These are phyloP conservation scores for Athelia sp. DNA, from an alignment of 1,284 basidiomycete species.

Conservation along the genomic window DNA sequence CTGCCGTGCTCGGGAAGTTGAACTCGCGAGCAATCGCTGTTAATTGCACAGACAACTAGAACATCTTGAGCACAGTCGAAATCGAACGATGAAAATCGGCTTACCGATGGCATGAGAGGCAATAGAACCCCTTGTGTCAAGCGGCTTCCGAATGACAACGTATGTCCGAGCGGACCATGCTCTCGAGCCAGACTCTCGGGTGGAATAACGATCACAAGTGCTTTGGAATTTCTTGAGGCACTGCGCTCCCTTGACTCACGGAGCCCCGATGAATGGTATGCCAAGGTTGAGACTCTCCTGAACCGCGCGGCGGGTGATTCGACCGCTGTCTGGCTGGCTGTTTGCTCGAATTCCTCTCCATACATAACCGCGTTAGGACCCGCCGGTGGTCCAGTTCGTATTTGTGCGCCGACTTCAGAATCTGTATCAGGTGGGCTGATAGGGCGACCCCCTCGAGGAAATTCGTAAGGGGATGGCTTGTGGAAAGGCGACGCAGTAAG, in stretches of 20 bases:
- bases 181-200: slow-evolving; percentile 53
- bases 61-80: not conserved
- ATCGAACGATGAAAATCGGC: slow-evolving; percentile 18
- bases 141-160: slow-evolving; percentile 49
- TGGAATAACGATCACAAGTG: slow-evolving; percentile 66
- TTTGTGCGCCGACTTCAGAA: slow-evolving; percentile 26
- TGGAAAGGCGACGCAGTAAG: slow-evolving; percentile 41
- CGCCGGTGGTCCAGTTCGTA: slow-evolving; percentile 10
- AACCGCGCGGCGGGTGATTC: slow-evolving; percentile 32
- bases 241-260: slow-evolving; percentile 45
- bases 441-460: slow-evolving; percentile 36
- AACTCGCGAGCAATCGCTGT: slow-evolving; percentile 75
- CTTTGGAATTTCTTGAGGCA: slow-evolving; percentile 41
- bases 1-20: slow-evolving; percentile 70
- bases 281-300: slow-evolving; percentile 45
- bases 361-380: slow-evolving; percentile 9
- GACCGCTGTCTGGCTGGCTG: slow-evolving; percentile 7
- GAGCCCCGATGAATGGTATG: slow-evolving; percentile 50
- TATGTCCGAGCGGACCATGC: slow-evolving; percentile 56
- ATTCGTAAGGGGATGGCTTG: slow-evolving; percentile 44
- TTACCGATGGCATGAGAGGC: slow-evolving; percentile 70
- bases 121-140: slow-evolving; percentile 66
- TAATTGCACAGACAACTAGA: slow-evolving; percentile 68
- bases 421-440: slow-evolving; percentile 55
- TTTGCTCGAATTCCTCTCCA: slow-evolving; percentile 9